Percentiles rank a stretch among this genome's conserved stretches.
These are phyloP conservation scores for Solanum phureja DNA, from an alignment of 257 asterid species.

Conservation along the genomic window DNA sequence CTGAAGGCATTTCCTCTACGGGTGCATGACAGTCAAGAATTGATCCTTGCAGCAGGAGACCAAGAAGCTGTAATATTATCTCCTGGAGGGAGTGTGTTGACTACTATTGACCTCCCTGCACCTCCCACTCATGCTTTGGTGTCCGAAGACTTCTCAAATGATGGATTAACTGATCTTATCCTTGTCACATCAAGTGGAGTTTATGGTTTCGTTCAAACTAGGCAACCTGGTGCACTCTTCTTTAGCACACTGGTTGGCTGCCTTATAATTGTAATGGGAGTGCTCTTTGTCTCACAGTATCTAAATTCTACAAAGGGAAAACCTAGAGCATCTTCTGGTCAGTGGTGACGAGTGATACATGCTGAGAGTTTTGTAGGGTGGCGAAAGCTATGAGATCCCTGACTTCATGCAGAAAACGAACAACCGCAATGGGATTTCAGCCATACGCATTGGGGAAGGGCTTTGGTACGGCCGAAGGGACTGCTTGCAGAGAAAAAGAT, in stretches of 20 bases:
- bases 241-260: slow-evolving; percentile 96
- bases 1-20: slow-evolving; percentile 67
- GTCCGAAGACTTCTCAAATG: slow-evolving; percentile 74
- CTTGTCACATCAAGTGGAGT: slow-evolving; percentile 76
- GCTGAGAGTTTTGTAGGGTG: not conserved
- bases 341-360: slow-evolving; percentile 20
- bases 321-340: slow-evolving; percentile 54
- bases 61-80: slow-evolving; percentile 79
- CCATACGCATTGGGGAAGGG: not conserved
- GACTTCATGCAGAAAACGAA: not conserved
- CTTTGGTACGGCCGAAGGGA: not conserved
- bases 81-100: slow-evolving; percentile 69
- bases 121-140: slow-evolving; percentile 82
- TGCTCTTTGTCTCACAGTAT: slow-evolving; percentile 76
- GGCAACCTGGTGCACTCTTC: slow-evolving; percentile 98
- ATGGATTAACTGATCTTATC: slow-evolving; percentile 74
- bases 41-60: slow-evolving; percentile 95
- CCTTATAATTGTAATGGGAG: slow-evolving; percentile 85
- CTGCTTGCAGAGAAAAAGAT: not conserved
- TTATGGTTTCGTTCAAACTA: slow-evolving; percentile 87
- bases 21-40: slow-evolving; percentile 53
- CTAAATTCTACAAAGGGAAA: slow-evolving; percentile 69
- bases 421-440: not conserved
- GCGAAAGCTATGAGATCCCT: not conserved
- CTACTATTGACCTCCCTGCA: slow-evolving; percentile 73